Base-by-base conservation (phyloP, 2,329 filamentous ascomycete genomes). In the Fusarium tanahbumbuense region DNA sequence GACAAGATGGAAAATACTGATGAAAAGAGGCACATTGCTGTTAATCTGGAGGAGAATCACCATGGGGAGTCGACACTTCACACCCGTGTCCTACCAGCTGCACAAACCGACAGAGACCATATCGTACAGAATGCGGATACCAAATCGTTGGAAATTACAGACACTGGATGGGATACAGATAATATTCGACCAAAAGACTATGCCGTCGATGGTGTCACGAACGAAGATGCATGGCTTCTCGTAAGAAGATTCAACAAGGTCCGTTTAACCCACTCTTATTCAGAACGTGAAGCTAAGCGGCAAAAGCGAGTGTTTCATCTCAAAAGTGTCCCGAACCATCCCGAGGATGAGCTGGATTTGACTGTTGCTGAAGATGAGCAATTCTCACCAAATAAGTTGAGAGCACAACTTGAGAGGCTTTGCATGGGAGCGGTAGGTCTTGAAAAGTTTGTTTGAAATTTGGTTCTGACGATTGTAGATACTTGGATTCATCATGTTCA, bases 371-470 rank as follows among this genome's bases (percentile, higher is more conserved):
- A 93, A 47, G 89, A 93, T 55, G 92, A 94, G 72, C 91, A 94
- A 63, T 94, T 94, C 77, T 92, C 91, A 0, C 92, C 92, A 0
- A 92, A 95, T 75, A 95, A 94, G 77, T 82, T 95, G 41, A 86
- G 92, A n/a, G 87, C 89, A 5, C 93, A 91, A 44, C 75, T 94
- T 3, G 93, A 95, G 78, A 85, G 93, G 16, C 81, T 94, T 13
- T 95, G 95, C 76, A 93, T 92, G 85, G 93, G 89, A 0, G 87
- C 94, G 2, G 83, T 91, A 37, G 7, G 86, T 93, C 2, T 85
- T 18, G 3, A 8, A 1, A 2, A 2, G 8, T 16, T 3, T 16
- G 27, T 34, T 34, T 34, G 32, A 34, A 4, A 1, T 18, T 16
- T 37, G 5, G 34, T n/a, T 1, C 56, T 60, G 6, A 60, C 1